phyloP scores from a whole-genome alignment of 169 alveolate species.

The Eimeria zaria region DNA sequence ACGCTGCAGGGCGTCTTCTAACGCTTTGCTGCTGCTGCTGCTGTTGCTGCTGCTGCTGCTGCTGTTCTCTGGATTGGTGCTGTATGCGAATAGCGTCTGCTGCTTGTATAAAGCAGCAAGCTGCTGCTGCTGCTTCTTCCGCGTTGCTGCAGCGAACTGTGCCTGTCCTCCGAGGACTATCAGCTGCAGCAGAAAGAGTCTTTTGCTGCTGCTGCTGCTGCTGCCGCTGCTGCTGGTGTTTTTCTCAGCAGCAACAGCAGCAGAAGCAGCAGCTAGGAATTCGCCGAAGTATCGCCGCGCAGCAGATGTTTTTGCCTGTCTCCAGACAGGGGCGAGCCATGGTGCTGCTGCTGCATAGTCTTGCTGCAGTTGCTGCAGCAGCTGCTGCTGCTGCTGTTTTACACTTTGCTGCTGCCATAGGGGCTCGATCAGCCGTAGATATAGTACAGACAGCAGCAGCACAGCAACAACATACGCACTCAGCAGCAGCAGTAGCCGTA shows the following conservation, averaged over 20 bases:
- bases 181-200: conserved; percentile 43
- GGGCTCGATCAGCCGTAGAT: conserved; percentile 2
- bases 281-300: conserved; percentile 1
- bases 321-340: conserved; percentile 17
- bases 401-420: not conserved
- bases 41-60: conserved; percentile 22
- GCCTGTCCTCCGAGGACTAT: conserved; percentile 17
- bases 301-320: not conserved
- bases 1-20: not conserved
- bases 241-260: conserved; percentile 14
- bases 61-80: not conserved
- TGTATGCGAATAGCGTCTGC: conserved; percentile 30
- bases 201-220: not conserved
- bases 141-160: conserved; percentile 22
- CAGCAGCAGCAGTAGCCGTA: conserved; percentile 21
- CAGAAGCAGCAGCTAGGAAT: conserved; percentile 34
- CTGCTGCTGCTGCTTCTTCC: conserved; percentile 60
- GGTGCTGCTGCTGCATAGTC: conserved; percentile 11
- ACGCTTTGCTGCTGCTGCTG: conserved; percentile 1
- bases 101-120: not conserved
- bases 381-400: conserved; percentile 44
- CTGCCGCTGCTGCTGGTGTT: not conserved
- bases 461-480: not conserved
- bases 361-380: conserved; percentile 69
- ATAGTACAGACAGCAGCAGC: conserved; percentile 12